These are phyloP conservation scores for Berberis thunbergii DNA, from an alignment of 164 flowering plant species.

Conservation along the genomic window DNA sequence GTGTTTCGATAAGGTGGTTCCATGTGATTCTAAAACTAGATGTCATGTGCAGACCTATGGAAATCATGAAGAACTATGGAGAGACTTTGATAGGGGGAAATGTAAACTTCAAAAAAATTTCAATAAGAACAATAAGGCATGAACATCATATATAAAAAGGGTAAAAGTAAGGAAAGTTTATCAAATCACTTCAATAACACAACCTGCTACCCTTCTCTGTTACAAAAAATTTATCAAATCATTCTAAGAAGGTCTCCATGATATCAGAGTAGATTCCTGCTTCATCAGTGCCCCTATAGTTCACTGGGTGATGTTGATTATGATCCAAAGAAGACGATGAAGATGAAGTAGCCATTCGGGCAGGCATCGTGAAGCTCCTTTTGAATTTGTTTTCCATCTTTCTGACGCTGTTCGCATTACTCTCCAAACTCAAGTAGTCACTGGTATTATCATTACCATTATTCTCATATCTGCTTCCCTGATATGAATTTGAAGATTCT, in stretches of 20 bases:
- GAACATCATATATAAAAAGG: conserved; percentile 8
- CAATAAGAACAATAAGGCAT: neutral
- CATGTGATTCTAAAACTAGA: too few relatives aligned
- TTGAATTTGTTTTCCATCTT: conserved; percentile 72
- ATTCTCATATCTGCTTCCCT: conserved; percentile 10
- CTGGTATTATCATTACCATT: conserved; percentile 32
- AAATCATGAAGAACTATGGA: too few relatives aligned
- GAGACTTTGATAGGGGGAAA: too few relatives aligned
- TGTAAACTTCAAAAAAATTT: too few relatives aligned
- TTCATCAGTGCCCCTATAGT: conserved; percentile 37
- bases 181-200: conserved; percentile 24
- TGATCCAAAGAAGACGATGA: conserved; percentile 66
- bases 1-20: too few relatives aligned
- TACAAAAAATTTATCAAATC: conserved; percentile 13
- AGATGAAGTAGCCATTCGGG: conserved; percentile 61
- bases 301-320: conserved; percentile 35
- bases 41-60: too few relatives aligned
- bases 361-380: conserved; percentile 84
- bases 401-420: conserved; percentile 33
- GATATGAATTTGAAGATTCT: conserved; percentile 13
- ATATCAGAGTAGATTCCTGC: conserved; percentile 71
- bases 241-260: conserved; percentile 80
- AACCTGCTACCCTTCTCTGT: conserved; percentile 13
- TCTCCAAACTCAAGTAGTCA: conserved; percentile 77
- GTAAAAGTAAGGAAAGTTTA: conserved; percentile 11